Conservation (phyloP, 2,329 filamentous ascomycete species). For the Penicillium vulpinum region DNA sequence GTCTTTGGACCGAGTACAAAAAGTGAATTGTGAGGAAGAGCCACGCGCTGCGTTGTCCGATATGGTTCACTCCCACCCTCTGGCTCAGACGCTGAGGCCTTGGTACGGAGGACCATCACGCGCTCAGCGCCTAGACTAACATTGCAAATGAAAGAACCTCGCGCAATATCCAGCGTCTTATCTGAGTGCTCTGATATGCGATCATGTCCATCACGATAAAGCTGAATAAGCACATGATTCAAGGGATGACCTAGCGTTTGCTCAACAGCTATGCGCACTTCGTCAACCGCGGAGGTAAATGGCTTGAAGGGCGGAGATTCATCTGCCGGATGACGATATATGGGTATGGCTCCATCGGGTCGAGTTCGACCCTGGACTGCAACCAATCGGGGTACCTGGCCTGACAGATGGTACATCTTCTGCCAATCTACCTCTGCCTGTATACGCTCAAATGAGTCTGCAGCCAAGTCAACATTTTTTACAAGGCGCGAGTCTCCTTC, state of each 20-base stretch:
- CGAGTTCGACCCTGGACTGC: conserved; percentile 78
- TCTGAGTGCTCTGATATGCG: conserved; percentile 97
- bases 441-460: conserved; percentile 66
- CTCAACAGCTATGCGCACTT: conserved; percentile 69
- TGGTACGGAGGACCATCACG: conserved; percentile 83
- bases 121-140: conserved; percentile 89
- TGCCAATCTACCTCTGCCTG: conserved; percentile 80
- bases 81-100: conserved; percentile 44
- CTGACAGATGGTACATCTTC: conserved; percentile 87
- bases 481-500: conserved; percentile 80
- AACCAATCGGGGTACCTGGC: conserved; percentile 86
- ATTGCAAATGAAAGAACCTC: conserved; percentile 82
- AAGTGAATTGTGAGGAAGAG: conserved; percentile 84
- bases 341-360: conserved; percentile 68
- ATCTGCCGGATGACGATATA: conserved; percentile 95
- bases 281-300: conserved; percentile 72
- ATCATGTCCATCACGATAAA: conserved; percentile 85
- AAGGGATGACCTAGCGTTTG: conserved; percentile 72
- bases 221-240: conserved; percentile 90
- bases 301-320: conserved; percentile 74
- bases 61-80: conserved; percentile 35
- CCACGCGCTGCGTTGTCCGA: conserved; percentile 65
- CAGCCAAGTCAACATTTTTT: conserved; percentile 64
- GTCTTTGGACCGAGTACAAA: conserved; percentile 78
- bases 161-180: conserved; percentile 88